These are phyloP conservation scores for Hemisphaericaspora xylanilytica DNA, from an alignment of 1,139 yeast species.

Conservation along the genomic window DNA sequence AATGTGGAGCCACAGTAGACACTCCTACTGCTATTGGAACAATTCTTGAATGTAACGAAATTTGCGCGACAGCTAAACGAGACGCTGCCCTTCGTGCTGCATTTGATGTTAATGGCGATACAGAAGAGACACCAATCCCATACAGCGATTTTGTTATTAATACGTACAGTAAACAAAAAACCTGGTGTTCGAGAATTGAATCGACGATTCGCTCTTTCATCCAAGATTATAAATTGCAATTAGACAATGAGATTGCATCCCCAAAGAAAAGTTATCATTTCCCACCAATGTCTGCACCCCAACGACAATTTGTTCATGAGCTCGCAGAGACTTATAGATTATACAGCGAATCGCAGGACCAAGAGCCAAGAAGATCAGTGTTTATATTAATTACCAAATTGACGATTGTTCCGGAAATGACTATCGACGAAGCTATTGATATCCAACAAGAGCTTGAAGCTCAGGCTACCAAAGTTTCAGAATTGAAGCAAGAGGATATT, in stretches of 20 bases:
- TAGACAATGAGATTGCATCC: conserved; percentile 15
- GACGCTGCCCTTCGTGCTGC: conserved; percentile 65
- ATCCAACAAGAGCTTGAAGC: conserved; percentile 31
- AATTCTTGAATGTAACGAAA: conserved; percentile 60
- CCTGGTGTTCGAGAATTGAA: conserved; percentile 70
- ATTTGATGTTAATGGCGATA: conserved; percentile 37
- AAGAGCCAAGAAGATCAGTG: conserved; percentile 75
- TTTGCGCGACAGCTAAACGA: conserved; percentile 62
- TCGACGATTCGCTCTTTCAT: conserved; percentile 49
- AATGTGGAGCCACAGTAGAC: conserved; percentile 53
- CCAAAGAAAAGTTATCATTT: conserved; percentile 46
- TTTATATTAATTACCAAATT: conserved; percentile 49
- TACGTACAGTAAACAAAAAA: conserved; percentile 48
- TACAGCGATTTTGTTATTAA: conserved; percentile 45
- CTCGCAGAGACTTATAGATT: conserved; percentile 59
- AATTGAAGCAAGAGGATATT: conserved; percentile 21
- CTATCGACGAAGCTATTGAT: conserved; percentile 27
- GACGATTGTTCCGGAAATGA: conserved; percentile 28
- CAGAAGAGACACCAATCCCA: conserved; percentile 22
- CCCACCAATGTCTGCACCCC: conserved; percentile 68
- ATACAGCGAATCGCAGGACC: conserved; percentile 73
- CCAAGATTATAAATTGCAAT: conserved; percentile 23
- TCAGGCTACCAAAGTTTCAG: conserved; percentile 24
- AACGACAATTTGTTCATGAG: conserved; percentile 69
- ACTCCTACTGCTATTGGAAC: conserved; percentile 29